phyloP scores from a whole-genome alignment of 768 basidiomycete genomes.

The Heimioporus sp. region DNA sequence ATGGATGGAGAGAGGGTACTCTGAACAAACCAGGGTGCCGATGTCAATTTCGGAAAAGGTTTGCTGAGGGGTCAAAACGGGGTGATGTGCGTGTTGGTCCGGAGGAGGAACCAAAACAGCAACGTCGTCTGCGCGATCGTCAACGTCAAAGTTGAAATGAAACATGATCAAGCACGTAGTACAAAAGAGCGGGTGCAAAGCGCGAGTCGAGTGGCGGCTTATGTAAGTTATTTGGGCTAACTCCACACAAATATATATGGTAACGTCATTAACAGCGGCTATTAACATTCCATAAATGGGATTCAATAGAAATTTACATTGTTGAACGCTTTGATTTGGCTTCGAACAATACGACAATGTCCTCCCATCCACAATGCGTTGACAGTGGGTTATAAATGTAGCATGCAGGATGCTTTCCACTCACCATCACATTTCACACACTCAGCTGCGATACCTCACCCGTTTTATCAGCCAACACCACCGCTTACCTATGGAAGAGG shows the following conservation, averaged over 20 bases:
- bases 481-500: slow-evolving; percentile 7
- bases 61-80: background rate
- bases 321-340: too few relatives aligned
- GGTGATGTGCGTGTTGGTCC: slow-evolving; percentile 6
- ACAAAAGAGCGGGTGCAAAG: background rate
- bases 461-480: background rate
- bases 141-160: slow-evolving; percentile 56
- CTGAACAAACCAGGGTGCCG: slow-evolving; percentile 29
- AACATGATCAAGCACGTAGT: slow-evolving; percentile 29
- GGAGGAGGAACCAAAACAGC: slow-evolving; percentile 5
- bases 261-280: too few relatives aligned
- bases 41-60: slow-evolving; percentile 30
- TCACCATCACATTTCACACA: background rate
- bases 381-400: background rate
- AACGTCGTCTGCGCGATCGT: slow-evolving; percentile 39
- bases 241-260: too few relatives aligned
- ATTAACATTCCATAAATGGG: slow-evolving; percentile 1
- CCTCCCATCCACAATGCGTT: background rate
- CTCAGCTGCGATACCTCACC: background rate
- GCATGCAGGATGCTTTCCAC: background rate
- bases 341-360: background rate
- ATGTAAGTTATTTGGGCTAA: background rate
- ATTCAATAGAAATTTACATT: background rate
- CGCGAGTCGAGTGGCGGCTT: too few relatives aligned
- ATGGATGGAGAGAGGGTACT: background rate